phyloP scores from a whole-genome alignment of 306 rosid genomes.

The Cicer cuneatum region DNA sequence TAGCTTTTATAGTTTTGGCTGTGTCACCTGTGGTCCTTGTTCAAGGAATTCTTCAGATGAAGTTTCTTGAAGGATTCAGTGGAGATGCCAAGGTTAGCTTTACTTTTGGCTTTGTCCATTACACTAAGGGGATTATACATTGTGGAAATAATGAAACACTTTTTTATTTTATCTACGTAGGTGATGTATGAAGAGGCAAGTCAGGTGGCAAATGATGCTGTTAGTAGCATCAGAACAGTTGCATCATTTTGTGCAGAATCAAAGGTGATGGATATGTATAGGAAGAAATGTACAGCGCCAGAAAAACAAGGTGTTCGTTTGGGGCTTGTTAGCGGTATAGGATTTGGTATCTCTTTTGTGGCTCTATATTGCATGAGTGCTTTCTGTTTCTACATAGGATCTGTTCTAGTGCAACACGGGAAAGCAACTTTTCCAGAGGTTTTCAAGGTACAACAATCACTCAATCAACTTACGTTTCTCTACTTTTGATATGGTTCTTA shows the following conservation, averaged over 20 bases:
- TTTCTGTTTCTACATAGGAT: conserved; percentile 74
- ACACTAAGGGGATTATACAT: background rate
- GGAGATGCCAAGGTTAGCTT: conserved; percentile 81
- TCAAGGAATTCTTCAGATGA: conserved; percentile 67
- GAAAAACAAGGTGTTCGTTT: conserved; percentile 65
- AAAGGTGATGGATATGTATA: conserved; percentile 80
- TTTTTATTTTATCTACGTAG: conserved; percentile 48
- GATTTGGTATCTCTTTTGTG: conserved; percentile 72
- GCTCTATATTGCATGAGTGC: conserved; percentile 70
- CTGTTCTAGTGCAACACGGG: conserved; percentile 64
- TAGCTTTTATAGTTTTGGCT: conserved; percentile 61
- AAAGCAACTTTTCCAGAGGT: conserved; percentile 76
- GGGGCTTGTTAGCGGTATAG: conserved; percentile 78
- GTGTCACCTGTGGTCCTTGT: conserved; percentile 64
- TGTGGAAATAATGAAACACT: background rate
- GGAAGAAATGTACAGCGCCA: conserved; percentile 68
- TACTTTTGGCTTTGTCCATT: background rate
- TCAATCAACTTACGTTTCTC: background rate
- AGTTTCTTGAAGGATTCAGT: conserved; percentile 70
- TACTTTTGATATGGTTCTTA: conserved; percentile 33
- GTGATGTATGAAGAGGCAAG: conserved; percentile 91
- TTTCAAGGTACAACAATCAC: conserved; percentile 62
- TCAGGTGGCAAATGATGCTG: conserved; percentile 94
- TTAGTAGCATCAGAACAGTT: conserved; percentile 85
- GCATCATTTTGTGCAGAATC: conserved; percentile 89